Conservation (phyloP, 164 flowering plant species). For the Vitis riparia region DNA sequence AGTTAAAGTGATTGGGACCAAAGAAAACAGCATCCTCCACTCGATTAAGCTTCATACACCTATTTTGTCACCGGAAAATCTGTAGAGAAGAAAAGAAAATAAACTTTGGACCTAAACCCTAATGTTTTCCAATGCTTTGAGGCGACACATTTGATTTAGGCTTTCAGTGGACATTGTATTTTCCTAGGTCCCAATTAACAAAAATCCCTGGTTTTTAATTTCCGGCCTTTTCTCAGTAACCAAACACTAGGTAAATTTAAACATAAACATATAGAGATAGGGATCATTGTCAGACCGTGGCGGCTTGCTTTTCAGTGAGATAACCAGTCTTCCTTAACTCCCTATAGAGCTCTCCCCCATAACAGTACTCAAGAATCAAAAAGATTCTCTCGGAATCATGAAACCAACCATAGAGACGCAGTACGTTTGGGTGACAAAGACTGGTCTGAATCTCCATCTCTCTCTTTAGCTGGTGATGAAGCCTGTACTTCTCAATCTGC, state of each 20-base stretch:
- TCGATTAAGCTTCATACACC: too few species aligned
- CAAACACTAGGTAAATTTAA: neutral
- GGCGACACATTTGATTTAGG: too few species aligned
- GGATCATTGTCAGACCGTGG: slow-evolving; percentile 49
- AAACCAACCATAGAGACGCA: slow-evolving; percentile 89
- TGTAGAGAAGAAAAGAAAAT: too few species aligned
- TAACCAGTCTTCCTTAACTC: slow-evolving; percentile 48
- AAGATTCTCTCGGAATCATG: slow-evolving; percentile 72
- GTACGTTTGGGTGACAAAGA: slow-evolving; percentile 78
- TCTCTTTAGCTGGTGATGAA: slow-evolving; percentile 73
- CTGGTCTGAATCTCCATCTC: slow-evolving; percentile 86
- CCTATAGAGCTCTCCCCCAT: slow-evolving; percentile 77
- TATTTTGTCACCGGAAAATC: too few species aligned
- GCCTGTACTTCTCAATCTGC: slow-evolving; percentile 70
- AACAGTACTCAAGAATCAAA: slow-evolving; percentile 90
- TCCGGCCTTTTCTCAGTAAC: neutral
- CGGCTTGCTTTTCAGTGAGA: slow-evolving; percentile 72
- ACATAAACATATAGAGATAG: neutral
- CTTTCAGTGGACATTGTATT: too few species aligned
- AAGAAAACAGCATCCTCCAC: neutral
- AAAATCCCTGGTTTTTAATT: neutral
- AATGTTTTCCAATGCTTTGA: too few species aligned
- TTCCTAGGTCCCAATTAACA: too few species aligned
- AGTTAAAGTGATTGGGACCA: too few species aligned
- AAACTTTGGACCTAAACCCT: too few species aligned